These are phyloP conservation scores for Catharanthus roseus DNA, from an alignment of 257 asterid species.

Conservation along the genomic window DNA sequence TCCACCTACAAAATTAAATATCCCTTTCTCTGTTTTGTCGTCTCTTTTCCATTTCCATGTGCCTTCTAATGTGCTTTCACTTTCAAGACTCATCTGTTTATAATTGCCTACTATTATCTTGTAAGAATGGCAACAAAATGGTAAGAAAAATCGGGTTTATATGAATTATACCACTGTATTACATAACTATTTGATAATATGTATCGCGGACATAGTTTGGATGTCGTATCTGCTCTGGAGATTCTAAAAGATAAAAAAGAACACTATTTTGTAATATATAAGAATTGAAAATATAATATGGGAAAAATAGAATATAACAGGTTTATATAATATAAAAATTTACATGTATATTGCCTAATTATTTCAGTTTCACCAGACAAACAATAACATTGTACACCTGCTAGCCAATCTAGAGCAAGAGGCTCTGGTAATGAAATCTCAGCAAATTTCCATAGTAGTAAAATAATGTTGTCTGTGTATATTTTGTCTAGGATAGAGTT, in stretches of 20 bases:
- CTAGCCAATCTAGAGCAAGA: background rate
- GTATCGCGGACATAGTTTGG: too few species aligned
- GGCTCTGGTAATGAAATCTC: background rate
- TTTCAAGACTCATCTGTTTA: constrained; percentile 26
- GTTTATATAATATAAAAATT: background rate
- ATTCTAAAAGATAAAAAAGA: background rate
- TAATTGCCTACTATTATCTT: background rate
- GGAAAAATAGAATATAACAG: background rate
- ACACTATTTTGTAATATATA: background rate
- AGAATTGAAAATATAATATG: background rate
- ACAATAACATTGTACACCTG: background rate
- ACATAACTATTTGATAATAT: too few species aligned
- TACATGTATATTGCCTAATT: background rate
- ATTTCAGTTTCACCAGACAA: background rate
- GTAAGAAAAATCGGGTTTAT: background rate
- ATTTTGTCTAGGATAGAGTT: background rate
- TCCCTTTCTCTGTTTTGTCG: constrained; percentile 16
- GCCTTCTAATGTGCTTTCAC: constrained; percentile 29
- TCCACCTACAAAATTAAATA: background rate
- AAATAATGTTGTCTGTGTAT: background rate
- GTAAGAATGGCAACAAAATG: background rate
- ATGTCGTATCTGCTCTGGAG: too few species aligned
- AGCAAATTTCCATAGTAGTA: background rate
- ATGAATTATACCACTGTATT: background rate
- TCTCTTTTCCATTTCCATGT: constrained; percentile 32